These are phyloP conservation scores for Malus domestica DNA, from an alignment of 306 rosid genomes.

Conservation along the genomic window DNA sequence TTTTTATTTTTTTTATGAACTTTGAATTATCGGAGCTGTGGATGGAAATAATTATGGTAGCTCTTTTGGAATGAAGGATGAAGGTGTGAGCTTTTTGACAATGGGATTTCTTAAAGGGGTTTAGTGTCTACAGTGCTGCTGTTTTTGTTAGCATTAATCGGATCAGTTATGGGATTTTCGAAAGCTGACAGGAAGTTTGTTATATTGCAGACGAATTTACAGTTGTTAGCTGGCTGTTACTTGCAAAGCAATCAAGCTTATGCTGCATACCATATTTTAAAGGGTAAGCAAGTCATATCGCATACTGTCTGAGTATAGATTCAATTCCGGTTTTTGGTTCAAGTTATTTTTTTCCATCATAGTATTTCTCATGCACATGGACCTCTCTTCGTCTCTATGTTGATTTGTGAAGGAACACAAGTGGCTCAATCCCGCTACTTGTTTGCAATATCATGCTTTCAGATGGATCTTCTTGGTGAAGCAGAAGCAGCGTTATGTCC, in stretches of 20 bases:
- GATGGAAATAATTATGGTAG: not conserved
- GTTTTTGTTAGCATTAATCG: not conserved
- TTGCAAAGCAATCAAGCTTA: constrained; percentile 79
- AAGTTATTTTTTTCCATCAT: not conserved
- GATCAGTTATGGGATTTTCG: not conserved
- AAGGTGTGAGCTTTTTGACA: not conserved
- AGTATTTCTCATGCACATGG: constrained; percentile 24
- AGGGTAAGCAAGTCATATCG: constrained; percentile 42
- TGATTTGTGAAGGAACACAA: constrained; percentile 67
- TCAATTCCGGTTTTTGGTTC: not conserved
- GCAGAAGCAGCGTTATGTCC: constrained; percentile 93
- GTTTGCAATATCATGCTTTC: constrained; percentile 98
- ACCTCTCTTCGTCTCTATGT: constrained; percentile 21
- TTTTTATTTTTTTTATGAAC: not conserved
- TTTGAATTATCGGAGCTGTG: not conserved
- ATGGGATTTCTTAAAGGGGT: not conserved
- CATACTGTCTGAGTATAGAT: not conserved
- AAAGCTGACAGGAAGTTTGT: not conserved
- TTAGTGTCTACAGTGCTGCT: not conserved
- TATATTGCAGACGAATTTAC: constrained; percentile 64
- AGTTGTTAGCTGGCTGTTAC: constrained; percentile 82
- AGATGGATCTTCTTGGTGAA: constrained; percentile 84
- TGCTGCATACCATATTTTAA: constrained; percentile 83
- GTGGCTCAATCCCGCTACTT: constrained; percentile 97
- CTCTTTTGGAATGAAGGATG: not conserved